phyloP scores from a whole-genome alignment of 306 rosid species.

The Cicer bijugum region DNA sequence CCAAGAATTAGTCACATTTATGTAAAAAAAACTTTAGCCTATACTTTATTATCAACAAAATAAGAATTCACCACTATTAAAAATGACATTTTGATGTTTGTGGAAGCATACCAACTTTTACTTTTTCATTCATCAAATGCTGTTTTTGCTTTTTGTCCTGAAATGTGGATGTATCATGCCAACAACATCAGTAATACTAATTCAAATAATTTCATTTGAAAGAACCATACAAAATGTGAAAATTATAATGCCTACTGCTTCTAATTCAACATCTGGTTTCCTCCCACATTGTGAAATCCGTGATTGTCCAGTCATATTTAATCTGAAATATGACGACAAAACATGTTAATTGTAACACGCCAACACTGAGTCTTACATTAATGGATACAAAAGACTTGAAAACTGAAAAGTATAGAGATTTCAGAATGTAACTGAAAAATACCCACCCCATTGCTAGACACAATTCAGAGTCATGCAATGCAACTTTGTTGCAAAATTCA shows the following conservation, averaged over 20 bases:
- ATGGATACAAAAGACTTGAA: conserved; percentile 10
- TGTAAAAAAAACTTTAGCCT: conserved; percentile 5
- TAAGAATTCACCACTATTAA: conserved; percentile 25
- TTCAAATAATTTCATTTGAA: conserved; percentile 1
- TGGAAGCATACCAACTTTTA: conserved; percentile 53
- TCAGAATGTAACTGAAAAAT: conserved; percentile 26
- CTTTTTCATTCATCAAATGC: conserved; percentile 46
- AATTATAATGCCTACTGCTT: conserved; percentile 48
- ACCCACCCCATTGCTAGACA: conserved; percentile 65
- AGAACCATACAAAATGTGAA: not conserved
- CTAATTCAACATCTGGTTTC: conserved; percentile 47
- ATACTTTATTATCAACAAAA: conserved; percentile 11
- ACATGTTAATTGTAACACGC: not conserved
- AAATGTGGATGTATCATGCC: conserved; percentile 29
- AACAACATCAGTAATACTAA: conserved; percentile 20
- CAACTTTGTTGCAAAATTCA: conserved; percentile 44
- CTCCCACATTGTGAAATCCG: conserved; percentile 42
- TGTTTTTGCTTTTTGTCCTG: conserved; percentile 51
- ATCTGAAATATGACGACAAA: conserved; percentile 44
- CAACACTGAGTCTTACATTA: too few relatives aligned
- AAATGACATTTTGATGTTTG: conserved; percentile 33
- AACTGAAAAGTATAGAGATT: not conserved
- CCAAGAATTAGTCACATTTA: conserved; percentile 27
- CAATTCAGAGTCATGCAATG: conserved; percentile 43
- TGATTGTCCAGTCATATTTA: conserved; percentile 47